Conservation (phyloP, 768 basidiomycete genomes). For the Rubroboletus satanas region DNA sequence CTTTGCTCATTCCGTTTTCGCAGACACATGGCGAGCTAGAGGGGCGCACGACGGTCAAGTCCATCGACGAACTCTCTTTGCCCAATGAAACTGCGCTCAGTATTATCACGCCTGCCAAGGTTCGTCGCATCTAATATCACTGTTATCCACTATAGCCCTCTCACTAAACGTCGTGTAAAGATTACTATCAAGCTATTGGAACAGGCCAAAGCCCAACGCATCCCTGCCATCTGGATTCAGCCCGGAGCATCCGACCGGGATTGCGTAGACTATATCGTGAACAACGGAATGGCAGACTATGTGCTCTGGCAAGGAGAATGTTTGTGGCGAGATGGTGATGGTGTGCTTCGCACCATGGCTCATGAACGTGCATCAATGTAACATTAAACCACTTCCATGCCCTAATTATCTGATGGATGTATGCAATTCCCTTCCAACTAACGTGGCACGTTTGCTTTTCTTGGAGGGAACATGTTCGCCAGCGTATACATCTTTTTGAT, state of each 20-base stretch:
- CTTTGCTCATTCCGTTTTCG: background rate
- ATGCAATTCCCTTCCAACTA: background rate
- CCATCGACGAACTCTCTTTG: conserved; percentile 52
- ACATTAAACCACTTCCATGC: background rate
- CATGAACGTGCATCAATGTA: conserved; percentile 25
- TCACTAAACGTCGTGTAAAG: conserved; percentile 34
- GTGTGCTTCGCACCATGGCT: conserved; percentile 31
- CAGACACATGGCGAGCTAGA: conserved; percentile 73
- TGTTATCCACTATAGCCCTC: background rate
- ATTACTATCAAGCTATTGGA: conserved; percentile 66
- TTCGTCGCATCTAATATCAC: conserved; percentile 18
- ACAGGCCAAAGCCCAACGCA: conserved; percentile 60
- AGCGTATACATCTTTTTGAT: background rate
- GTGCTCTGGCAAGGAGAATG: conserved; percentile 85
- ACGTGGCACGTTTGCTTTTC: background rate
- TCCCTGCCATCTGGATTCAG: conserved; percentile 86
- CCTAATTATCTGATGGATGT: background rate
- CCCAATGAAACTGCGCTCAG: conserved; percentile 71
- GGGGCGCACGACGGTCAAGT: conserved; percentile 52
- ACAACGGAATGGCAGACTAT: conserved; percentile 57
- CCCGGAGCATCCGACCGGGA: conserved; percentile 75
- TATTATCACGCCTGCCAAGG: conserved; percentile 75
- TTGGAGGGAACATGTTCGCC: background rate
- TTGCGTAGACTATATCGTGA: conserved; percentile 62
- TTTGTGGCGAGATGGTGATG: conserved; percentile 74